A percentile compares a stretch with the other conserved stretches of the same genome.
Conservation (phyloP, 805 yeast genomes). For the Yarrowia sp. region DNA sequence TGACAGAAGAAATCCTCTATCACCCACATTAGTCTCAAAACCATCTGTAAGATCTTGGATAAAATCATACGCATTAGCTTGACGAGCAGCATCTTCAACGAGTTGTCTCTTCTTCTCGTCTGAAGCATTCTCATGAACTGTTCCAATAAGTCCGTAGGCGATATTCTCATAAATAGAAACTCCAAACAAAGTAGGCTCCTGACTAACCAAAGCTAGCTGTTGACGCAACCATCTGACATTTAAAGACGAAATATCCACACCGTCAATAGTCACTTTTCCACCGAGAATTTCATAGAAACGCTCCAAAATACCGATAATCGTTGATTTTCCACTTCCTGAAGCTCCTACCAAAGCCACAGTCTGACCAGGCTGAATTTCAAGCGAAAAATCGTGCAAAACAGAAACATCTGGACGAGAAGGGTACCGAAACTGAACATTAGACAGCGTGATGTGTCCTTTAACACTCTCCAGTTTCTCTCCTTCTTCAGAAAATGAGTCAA, state of each 20-base stretch:
- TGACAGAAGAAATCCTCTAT: constrained; percentile 55
- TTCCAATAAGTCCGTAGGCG: constrained; percentile 76
- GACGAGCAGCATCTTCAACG: constrained; percentile 42
- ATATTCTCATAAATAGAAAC: constrained; percentile 85
- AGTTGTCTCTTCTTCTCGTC: constrained; percentile 42
- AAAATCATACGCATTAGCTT: constrained; percentile 44
- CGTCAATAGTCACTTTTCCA: constrained; percentile 79
- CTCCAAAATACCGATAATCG: constrained; percentile 78
- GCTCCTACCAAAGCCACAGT: constrained; percentile 96
- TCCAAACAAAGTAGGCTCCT: constrained; percentile 91
- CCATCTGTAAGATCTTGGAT: constrained; percentile 73
- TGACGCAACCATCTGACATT: constrained; percentile 72
- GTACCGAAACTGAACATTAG: constrained; percentile 85
- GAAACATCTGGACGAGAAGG: constrained; percentile 74
- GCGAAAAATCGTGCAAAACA: constrained; percentile 71
- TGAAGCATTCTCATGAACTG: constrained; percentile 56
- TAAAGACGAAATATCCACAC: constrained; percentile 71
- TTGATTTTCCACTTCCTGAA: constrained; percentile 93
- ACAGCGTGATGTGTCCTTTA: constrained; percentile 70
- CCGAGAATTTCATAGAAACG: constrained; percentile 78
- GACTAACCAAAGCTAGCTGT: constrained; percentile 87
- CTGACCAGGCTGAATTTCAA: constrained; percentile 80
- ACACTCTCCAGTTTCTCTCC: constrained; percentile 35
- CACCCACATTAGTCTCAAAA: constrained; percentile 64
- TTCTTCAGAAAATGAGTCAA: constrained; percentile 43